phyloP scores from a whole-genome alignment of 2,329 filamentous ascomycete species.

The Aureobasidium sp. region DNA sequence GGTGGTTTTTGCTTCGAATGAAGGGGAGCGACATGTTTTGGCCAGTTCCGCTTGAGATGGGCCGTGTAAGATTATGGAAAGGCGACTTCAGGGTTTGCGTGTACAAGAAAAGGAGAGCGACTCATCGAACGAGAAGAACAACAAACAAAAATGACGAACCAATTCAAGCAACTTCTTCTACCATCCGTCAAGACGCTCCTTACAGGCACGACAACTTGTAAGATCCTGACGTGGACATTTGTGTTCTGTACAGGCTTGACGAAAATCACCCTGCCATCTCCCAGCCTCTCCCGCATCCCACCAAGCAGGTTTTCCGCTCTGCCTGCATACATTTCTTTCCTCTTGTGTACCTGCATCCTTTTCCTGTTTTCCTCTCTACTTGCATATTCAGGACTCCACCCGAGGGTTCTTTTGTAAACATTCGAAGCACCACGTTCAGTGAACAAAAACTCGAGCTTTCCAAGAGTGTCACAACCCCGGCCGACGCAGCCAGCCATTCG shows the following conservation, averaged over 20 bases:
- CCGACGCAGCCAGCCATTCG: conserved; percentile 4
- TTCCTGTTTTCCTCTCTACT: not conserved
- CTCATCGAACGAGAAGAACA: not conserved
- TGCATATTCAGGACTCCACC: not conserved
- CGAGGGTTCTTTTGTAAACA: not conserved
- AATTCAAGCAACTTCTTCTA: not conserved
- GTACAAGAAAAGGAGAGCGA: conserved; percentile 1
- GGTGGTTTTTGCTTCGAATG: not conserved
- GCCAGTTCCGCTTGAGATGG: not conserved
- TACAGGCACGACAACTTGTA: not conserved
- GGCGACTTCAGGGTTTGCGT: not conserved
- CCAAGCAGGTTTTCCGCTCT: conserved; percentile 5
- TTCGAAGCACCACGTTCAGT: not conserved
- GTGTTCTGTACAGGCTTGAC: not conserved
- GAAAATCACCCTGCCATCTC: conserved; percentile 11
- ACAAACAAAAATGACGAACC: not conserved
- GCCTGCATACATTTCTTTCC: not conserved
- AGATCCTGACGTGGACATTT: conserved; percentile 1
- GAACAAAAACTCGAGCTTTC: too few species aligned
- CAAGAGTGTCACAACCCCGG: too few species aligned
- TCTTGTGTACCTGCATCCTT: conserved; percentile 10
- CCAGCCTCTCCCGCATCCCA: conserved; percentile 9
- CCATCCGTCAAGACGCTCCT: too few species aligned
- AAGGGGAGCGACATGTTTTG: not conserved
- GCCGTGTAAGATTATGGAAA: conserved; percentile 7